A percentile compares a stretch with the other conserved stretches of the same genome.
Evolutionary conservation across 164 flowering plant species (phyloP).

Genomic region (Saururus chinensis): DNA sequence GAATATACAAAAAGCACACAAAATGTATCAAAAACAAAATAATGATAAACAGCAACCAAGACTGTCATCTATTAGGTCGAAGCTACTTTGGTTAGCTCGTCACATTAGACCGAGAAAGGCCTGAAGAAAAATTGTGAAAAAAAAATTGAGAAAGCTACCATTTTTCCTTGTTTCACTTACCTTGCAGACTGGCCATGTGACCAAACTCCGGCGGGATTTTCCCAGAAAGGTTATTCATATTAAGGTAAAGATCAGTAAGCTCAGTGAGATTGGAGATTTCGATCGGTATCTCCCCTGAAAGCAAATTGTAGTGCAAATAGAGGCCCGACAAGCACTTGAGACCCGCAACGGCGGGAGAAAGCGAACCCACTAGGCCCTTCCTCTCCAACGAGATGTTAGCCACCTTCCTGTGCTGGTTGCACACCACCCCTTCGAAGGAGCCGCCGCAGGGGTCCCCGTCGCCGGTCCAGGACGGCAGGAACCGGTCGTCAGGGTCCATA

Average conservation of each 20-base stretch:
- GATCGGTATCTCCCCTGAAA: constrained; percentile 69
- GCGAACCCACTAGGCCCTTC: constrained; percentile 61
- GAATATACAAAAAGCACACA: constrained; percentile 1
- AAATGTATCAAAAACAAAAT: background rate
- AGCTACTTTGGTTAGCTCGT: too few species aligned
- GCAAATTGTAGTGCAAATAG: constrained; percentile 72
- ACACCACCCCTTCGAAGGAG: constrained; percentile 72
- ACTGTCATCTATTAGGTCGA: too few species aligned
- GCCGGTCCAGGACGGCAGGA: constrained; percentile 62
- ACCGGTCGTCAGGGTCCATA: constrained; percentile 49
- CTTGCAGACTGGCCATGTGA: constrained; percentile 69
- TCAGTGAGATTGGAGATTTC: constrained; percentile 54
- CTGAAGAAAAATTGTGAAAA: too few species aligned
- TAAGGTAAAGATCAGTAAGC: constrained; percentile 78
- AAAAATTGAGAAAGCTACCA: background rate
- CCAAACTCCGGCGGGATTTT: constrained; percentile 62
- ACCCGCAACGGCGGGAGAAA: constrained; percentile 57
- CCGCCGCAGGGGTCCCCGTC: constrained; percentile 54
- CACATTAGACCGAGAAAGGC: too few species aligned
- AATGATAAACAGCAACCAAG: too few species aligned
- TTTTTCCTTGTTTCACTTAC: constrained; percentile 19
- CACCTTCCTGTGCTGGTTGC: constrained; percentile 59
- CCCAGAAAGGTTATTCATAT: constrained; percentile 76
- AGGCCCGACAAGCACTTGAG: constrained; percentile 73
- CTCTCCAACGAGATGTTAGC: constrained; percentile 82